Conservation (phyloP, 352 stramenopile genomes). For the Globisporangium iwayamae region DNA sequence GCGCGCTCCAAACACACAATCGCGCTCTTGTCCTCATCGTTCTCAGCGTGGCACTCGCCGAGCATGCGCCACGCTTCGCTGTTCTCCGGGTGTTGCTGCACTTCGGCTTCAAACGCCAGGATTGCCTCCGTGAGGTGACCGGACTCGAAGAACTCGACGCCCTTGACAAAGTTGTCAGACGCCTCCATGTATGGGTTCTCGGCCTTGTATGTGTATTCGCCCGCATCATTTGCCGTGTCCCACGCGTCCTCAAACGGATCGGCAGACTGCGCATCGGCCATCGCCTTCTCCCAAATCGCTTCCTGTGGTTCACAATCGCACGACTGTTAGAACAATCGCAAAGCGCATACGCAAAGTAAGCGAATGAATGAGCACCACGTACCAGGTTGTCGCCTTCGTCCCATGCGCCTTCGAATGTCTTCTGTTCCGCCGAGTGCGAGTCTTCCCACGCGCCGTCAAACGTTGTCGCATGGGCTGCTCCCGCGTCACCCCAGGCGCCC, state of each 20-base stretch:
- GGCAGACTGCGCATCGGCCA: slow-evolving; percentile 56
- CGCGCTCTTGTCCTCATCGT: slow-evolving; percentile 94
- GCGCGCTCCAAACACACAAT: slow-evolving; percentile 94
- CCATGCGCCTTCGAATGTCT: slow-evolving; percentile 58
- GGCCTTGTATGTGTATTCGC: slow-evolving; percentile 70
- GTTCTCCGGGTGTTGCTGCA: slow-evolving; percentile 92
- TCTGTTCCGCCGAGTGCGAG: slow-evolving; percentile 41
- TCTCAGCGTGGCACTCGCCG: slow-evolving; percentile 93
- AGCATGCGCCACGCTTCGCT: slow-evolving; percentile 94
- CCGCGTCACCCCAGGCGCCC: slow-evolving; percentile 37
- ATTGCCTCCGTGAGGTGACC: slow-evolving; percentile 92
- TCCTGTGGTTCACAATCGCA: slow-evolving; percentile 28
- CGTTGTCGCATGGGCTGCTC: slow-evolving; percentile 21
- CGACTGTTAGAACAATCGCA: neutral
- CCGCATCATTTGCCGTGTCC: slow-evolving; percentile 41
- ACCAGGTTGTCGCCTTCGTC: slow-evolving; percentile 55
- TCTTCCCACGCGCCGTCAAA: slow-evolving; percentile 53
- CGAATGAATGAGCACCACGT: slow-evolving; percentile 14
- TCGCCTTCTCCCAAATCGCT: slow-evolving; percentile 75
- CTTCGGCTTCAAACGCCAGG: slow-evolving; percentile 93
- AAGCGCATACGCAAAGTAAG: neutral
- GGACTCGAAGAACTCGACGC: slow-evolving; percentile 83
- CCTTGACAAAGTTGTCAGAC: slow-evolving; percentile 71
- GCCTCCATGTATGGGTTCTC: slow-evolving; percentile 69
- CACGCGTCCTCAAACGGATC: slow-evolving; percentile 82